Evolutionary conservation across 1,284 basidiomycete species (phyloP).

Genomic region (Puccinia triticina): DNA sequence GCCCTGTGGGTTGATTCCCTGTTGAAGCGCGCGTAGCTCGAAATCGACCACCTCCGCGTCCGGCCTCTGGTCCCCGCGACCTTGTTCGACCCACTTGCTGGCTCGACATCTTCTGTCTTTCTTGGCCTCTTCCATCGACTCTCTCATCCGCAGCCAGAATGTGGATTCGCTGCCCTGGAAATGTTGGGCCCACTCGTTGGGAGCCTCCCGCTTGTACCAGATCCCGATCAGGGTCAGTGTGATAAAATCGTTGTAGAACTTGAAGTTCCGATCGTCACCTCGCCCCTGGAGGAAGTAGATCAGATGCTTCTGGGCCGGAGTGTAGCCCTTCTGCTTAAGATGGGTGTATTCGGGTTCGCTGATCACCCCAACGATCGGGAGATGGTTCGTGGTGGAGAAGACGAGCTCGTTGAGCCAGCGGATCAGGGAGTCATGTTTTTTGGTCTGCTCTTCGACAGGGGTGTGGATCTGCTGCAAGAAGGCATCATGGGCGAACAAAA

Average conservation of each 20-base stretch:
- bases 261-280: not conserved
- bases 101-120: not conserved
- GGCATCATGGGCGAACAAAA: no score
- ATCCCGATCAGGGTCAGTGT: not conserved
- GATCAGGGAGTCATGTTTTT: no score
- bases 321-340: not conserved
- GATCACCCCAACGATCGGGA: no score
- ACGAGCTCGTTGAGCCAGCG: no score
- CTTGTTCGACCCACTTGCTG: not conserved
- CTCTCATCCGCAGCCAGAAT: not conserved
- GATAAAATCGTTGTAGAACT: not conserved
- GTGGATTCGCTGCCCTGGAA: not conserved
- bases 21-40: not conserved
- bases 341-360: not conserved
- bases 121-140: not conserved
- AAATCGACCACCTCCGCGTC: not conserved
- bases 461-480: no score
- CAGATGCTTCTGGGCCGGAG: not conserved
- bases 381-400: no score
- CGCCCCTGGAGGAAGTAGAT: not conserved
- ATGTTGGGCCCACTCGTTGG: not conserved
- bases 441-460: no score
- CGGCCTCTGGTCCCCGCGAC: not conserved
- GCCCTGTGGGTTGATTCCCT: not conserved
- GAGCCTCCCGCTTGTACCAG: not conserved